Percentiles rank a stretch among this genome's conserved stretches.
Conservation (phyloP, 352 stramenopile genomes). For the Pythium utonaiense region DNA sequence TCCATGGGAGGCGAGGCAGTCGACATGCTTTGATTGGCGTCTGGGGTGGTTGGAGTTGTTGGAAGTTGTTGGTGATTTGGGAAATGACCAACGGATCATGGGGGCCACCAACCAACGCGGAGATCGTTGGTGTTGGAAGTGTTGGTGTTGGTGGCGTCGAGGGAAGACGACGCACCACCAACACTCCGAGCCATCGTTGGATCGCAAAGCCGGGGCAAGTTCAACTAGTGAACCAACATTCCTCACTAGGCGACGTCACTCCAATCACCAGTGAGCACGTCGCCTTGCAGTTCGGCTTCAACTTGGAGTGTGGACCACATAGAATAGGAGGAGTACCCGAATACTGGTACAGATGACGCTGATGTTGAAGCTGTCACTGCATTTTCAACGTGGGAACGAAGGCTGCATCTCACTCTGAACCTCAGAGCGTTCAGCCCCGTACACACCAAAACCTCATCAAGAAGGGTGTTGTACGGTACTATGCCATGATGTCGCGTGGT, state of each 20-base stretch:
- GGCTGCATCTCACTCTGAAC: no score
- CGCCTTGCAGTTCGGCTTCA: constrained; percentile 14
- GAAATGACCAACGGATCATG: constrained; percentile 6
- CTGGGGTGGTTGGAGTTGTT: neutral
- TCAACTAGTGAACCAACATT: constrained; percentile 2
- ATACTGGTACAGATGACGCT: constrained; percentile 7
- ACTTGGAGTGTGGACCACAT: neutral
- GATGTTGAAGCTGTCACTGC: no score
- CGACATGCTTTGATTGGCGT: no score
- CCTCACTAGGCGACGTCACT: neutral
- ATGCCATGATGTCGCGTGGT: no score
- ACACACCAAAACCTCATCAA: no score
- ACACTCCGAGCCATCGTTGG: neutral
- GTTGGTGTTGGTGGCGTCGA: no score
- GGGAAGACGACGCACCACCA: no score
- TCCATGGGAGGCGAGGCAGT: constrained; percentile 20
- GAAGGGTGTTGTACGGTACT: no score
- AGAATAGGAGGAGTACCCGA: neutral
- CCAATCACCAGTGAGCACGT: constrained; percentile 12
- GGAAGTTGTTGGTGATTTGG: constrained; percentile 8
- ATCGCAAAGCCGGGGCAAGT: neutral
- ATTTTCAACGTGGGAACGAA: no score
- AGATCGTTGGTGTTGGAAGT: neutral
- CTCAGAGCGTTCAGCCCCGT: no score
- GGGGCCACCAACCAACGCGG: no score